phyloP scores from a whole-genome alignment of 73 alveolate species.

The Paramecium sonneborni region DNA sequence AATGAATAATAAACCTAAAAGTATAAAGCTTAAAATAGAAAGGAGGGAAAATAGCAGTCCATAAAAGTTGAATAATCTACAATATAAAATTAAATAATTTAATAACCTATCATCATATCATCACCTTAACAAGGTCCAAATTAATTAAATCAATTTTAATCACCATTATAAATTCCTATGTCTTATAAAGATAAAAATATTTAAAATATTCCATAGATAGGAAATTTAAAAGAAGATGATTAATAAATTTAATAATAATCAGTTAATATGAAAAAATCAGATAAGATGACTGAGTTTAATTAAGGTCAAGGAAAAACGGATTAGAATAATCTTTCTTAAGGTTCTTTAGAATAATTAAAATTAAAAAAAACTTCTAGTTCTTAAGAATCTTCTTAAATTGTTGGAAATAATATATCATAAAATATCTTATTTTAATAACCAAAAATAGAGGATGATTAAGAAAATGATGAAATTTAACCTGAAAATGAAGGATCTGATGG shows the following conservation, averaged over 20 bases:
- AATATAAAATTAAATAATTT: neutral
- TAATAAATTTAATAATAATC: neutral
- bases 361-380: neutral
- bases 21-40: neutral
- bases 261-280: neutral
- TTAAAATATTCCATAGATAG: neutral
- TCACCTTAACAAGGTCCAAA: neutral
- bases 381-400: neutral
- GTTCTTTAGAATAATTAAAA: neutral
- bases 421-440: neutral
- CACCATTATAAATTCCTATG: neutral
- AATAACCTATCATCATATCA: neutral
- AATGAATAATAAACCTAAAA: neutral
- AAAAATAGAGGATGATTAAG: neutral
- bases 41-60: neutral
- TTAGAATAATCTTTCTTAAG: neutral
- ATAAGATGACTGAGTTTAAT: neutral
- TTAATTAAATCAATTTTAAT: neutral
- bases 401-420: neutral
- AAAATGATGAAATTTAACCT: neutral
- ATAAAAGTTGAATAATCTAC: neutral
- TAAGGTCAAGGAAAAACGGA: neutral
- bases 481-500: constrained; percentile 23
- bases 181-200: neutral
- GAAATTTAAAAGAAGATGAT: neutral